phyloP scores from a whole-genome alignment of 495 filamentous ascomycete species.

The Rhypophila decipiens region DNA sequence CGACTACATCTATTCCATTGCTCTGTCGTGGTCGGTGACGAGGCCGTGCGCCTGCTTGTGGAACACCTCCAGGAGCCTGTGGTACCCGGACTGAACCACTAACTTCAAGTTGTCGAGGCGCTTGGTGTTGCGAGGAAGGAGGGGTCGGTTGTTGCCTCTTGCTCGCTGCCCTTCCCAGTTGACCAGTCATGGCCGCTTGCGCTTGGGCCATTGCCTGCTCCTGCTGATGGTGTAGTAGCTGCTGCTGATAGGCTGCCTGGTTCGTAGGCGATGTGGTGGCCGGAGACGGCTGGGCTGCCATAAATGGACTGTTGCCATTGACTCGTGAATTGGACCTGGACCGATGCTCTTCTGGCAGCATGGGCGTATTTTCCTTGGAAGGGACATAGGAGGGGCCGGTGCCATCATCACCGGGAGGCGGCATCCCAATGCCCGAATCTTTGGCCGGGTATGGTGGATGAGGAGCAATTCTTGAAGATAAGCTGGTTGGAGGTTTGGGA shows the following conservation, averaged over 20 bases:
- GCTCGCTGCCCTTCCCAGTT: constrained; percentile 58
- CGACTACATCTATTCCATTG: constrained; percentile 71
- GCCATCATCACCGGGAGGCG: constrained; percentile 47
- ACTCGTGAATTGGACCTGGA: constrained; percentile 49
- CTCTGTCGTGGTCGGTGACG: constrained; percentile 71
- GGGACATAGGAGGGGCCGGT: constrained; percentile 37
- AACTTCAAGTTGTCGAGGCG: constrained; percentile 46
- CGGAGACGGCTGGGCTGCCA: constrained; percentile 23
- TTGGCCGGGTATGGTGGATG: constrained; percentile 44
- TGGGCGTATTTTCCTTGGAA: constrained; percentile 40
- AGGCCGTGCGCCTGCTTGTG: constrained; percentile 54
- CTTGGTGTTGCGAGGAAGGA: constrained; percentile 50
- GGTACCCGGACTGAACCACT: constrained; percentile 49
- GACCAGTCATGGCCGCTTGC: constrained; percentile 52
- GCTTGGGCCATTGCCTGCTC: constrained; percentile 70
- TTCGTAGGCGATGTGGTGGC: constrained; percentile 22
- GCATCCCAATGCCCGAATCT: constrained; percentile 49
- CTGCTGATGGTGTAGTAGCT: constrained; percentile 60
- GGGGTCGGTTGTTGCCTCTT: constrained; percentile 54
- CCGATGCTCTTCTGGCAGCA: constrained; percentile 49
- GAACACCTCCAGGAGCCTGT: constrained; percentile 31
- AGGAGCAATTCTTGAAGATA: constrained; percentile 38
- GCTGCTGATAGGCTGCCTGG: constrained; percentile 60
- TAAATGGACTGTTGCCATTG: constrained; percentile 42
- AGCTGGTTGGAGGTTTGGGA: constrained; percentile 55